Base-by-base conservation (phyloP, 2,329 filamentous ascomycete genomes). In the Cercospora zeina region DNA sequence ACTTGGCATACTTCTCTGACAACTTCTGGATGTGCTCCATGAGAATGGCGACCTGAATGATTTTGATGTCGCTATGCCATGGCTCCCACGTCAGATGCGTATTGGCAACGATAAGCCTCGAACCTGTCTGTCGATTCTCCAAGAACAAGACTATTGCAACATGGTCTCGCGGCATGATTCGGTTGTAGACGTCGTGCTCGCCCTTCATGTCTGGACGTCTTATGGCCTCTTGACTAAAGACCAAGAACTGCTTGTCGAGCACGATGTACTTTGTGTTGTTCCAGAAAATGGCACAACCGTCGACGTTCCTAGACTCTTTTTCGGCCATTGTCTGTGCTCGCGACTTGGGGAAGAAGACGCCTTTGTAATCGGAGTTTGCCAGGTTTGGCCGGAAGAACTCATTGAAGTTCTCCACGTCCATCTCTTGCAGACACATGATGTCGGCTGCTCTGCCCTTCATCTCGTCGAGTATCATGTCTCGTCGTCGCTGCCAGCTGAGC, bases 91-190 rank as follows among this genome's bases (percentile, higher is more conserved):
- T 96, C 57, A 97, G 82, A 80, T 99, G 95, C 4, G 91, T 90
- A 73, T 97, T 97, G 68, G 91, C 91, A 36, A 97, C 87, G 66
- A 99, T 96, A 72, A 97, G 80, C 61, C 95, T 88, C 13, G 91
- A 88, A n/a, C 95, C 95, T 0, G 93, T 97, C 64, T 85, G 80
- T 37, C 93, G 87, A 71, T 96, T 97, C 77, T 99, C 95, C 65
- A 99, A 86, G 80, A 97, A 96, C 60, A 89, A 87, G 53, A 96
- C 86, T 53, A 96, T 89, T 14, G 90, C 95, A 76, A 99, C 96
- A 74, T 97, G 93, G 81, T 99, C 95, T 78, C 95, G 91, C 64
- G 93, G 93, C 95, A 97, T 97, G 64, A 99, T 89, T 30, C 95
- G 89, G 76, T 99, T 99, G 83, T 96, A 97, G 61, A 97, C 93